Conservation (phyloP, 139 green algal species). For the Nannochloris sp. region DNA sequence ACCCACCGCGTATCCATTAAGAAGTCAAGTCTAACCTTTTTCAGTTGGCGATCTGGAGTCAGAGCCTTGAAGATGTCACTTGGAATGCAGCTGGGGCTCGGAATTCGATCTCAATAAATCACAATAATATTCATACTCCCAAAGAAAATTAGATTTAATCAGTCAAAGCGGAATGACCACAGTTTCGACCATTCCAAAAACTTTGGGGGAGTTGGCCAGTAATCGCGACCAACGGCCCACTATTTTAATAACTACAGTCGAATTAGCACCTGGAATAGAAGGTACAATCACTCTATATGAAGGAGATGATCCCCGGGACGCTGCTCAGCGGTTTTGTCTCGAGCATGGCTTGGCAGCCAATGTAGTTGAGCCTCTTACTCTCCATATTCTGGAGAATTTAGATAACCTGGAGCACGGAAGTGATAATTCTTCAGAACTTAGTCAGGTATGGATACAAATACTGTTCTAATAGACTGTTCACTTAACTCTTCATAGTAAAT, state of each 20-base stretch:
- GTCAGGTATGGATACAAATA: background rate
- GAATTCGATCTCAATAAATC: too few relatives aligned
- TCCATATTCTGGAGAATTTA: conserved; percentile 67
- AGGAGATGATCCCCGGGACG: conserved; percentile 53
- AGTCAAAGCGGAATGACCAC: too few relatives aligned
- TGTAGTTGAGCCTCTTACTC: conserved; percentile 51
- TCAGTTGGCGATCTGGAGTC: too few relatives aligned
- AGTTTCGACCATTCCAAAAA: too few relatives aligned
- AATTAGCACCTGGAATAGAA: conserved; percentile 58
- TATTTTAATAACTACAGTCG: conserved; percentile 78
- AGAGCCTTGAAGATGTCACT: too few relatives aligned
- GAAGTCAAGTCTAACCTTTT: too few relatives aligned
- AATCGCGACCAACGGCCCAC: too few relatives aligned
- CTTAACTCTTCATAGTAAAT: background rate
- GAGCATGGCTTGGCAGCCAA: conserved; percentile 48
- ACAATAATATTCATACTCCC: too few relatives aligned
- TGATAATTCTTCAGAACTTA: background rate
- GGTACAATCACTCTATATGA: conserved; percentile 53
- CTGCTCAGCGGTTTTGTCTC: conserved; percentile 54
- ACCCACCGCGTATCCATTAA: too few relatives aligned
- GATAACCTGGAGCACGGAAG: background rate
- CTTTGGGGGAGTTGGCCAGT: too few relatives aligned
- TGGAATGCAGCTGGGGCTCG: too few relatives aligned
- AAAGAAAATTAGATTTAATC: too few relatives aligned
- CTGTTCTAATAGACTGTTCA: background rate